A percentile compares a stretch with the other conserved stretches of the same genome.
phyloP scores from a whole-genome alignment of 2,329 filamentous ascomycete species.

The Penicillium digitatum region DNA sequence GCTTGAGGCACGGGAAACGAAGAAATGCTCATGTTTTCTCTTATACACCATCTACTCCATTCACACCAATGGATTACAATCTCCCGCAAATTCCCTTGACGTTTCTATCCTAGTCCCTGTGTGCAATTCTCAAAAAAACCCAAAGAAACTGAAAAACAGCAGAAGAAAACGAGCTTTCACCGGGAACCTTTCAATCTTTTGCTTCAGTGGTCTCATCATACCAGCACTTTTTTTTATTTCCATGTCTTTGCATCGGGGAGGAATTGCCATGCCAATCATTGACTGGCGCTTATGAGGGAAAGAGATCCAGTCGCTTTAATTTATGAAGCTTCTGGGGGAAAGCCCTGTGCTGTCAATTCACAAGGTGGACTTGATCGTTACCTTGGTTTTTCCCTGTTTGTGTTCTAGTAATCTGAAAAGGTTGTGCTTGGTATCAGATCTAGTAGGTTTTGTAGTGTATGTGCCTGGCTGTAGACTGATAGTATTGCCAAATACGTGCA shows the following conservation, averaged over 20 bases:
- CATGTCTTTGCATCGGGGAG: conserved; percentile 33
- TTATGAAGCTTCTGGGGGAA: conserved; percentile 67
- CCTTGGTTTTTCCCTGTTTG: conserved; percentile 53
- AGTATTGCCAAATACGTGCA: not conserved
- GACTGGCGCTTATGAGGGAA: conserved; percentile 97
- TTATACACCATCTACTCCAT: conserved; percentile 20
- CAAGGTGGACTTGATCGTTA: conserved; percentile 87
- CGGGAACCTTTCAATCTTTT: conserved; percentile 30
- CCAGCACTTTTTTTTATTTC: conserved; percentile 29
- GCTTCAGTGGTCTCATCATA: conserved; percentile 24
- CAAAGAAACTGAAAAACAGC: conserved; percentile 34
- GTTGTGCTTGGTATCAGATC: conserved; percentile 33
- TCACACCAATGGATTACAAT: conserved; percentile 20
- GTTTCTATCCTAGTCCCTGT: conserved; percentile 42
- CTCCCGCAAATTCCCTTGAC: conserved; percentile 32
- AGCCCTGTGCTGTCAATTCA: conserved; percentile 84
- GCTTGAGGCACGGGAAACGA: conserved; percentile 11
- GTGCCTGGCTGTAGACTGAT: not conserved
- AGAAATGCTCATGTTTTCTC: conserved; percentile 27
- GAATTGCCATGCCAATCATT: conserved; percentile 49
- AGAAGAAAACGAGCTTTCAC: conserved; percentile 33
- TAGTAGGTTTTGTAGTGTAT: conserved; percentile 14
- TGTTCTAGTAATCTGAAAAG: conserved; percentile 38
- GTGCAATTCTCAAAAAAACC: conserved; percentile 31
- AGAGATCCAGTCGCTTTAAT: conserved; percentile 70